Base-by-base conservation (phyloP, 2,329 filamentous ascomycete species). In the Lasiodiplodia hormozganensis region DNA sequence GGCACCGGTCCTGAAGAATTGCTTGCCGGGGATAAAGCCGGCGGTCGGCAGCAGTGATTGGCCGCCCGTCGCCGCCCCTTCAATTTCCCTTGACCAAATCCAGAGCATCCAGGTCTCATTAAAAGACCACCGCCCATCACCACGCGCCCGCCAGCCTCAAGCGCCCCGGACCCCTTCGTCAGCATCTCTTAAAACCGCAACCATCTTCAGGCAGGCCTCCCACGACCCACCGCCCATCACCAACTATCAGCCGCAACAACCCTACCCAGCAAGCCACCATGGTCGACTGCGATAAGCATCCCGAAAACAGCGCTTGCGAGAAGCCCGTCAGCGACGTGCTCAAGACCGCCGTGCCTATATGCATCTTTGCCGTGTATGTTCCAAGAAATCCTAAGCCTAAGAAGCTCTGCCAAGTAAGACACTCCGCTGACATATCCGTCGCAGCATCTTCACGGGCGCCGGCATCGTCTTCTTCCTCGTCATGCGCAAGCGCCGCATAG, bases 131-230 rank as follows among this genome's bases (percentile, higher is more conserved):
- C 23, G 28, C 57, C n/a, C 38, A 47, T 47, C 43, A 47, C 43
- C 43, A 43, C 38, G 40, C 38, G 38, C 31, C n/a, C 14, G 18
- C 57, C 21, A 16, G 10, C n/a, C n/a, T 38, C 18, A 34, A 21
- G 10, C 58, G 6, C 36, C 16, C 18, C 8, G 8, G 58, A 23
- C 16, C 60, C 47, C 47, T 18, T 52, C 43, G n/a, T 21, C 54
- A 21, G 36, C 36, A 10, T 12, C 11, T 49, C 57, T 62, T 21
- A 31, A 34, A 23, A 49, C n/a, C 8, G n/a, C 54, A 38, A n/a
- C 40, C 57, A 34, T 62, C 57, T 62, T 31, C 57, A 62, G 47
- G 57, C 57, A 62, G 57, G 57, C 60, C 60, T 36, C 60, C 60
- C 60, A 25, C 56, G 40, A 51, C 43, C 43, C 60, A 38, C 60